Percentiles rank a stretch among this genome's conserved stretches.
phyloP scores from a whole-genome alignment of 148 eudicot genomes.

The Rhododendron henanense region DNA sequence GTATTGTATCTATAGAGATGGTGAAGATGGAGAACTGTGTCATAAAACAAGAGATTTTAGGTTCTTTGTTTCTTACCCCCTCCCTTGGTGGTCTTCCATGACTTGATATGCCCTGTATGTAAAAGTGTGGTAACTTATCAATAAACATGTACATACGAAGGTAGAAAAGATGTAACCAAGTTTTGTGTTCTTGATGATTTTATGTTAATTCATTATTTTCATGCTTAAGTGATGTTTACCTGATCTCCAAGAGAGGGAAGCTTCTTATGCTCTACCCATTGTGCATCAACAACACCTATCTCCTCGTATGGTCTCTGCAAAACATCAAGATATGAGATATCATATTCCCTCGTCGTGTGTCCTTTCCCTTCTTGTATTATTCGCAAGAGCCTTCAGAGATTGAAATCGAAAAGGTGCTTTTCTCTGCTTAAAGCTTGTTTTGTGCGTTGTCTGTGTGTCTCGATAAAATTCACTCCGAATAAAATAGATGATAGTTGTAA shows the following conservation, averaged over 20 bases:
- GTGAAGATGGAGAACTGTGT: not conserved
- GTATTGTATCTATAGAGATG: not conserved
- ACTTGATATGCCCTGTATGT: not conserved
- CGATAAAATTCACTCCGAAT: not conserved
- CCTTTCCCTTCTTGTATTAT: not conserved
- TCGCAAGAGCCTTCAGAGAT: not conserved
- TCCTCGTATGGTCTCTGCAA: conserved; percentile 16
- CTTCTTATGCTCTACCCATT: conserved; percentile 23
- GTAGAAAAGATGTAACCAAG: not conserved
- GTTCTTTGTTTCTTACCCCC: not conserved
- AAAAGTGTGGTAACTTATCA: not conserved
- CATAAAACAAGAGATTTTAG: not conserved
- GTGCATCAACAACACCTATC: conserved; percentile 15
- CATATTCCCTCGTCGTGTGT: not conserved
- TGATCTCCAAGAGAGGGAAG: conserved; percentile 20
- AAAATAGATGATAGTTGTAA: not conserved
- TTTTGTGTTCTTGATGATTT: not conserved
- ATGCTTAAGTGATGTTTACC: conserved; percentile 6
- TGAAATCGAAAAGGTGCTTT: not conserved
- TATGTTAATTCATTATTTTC: not conserved
- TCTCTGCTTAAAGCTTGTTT: not conserved
- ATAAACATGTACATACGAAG: not conserved
- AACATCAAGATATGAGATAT: not conserved
- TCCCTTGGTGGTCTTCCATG: not conserved
- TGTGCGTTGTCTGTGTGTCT: not conserved